phyloP scores from a whole-genome alignment of 441 rosid species.

The Adansonia gregorii region DNA sequence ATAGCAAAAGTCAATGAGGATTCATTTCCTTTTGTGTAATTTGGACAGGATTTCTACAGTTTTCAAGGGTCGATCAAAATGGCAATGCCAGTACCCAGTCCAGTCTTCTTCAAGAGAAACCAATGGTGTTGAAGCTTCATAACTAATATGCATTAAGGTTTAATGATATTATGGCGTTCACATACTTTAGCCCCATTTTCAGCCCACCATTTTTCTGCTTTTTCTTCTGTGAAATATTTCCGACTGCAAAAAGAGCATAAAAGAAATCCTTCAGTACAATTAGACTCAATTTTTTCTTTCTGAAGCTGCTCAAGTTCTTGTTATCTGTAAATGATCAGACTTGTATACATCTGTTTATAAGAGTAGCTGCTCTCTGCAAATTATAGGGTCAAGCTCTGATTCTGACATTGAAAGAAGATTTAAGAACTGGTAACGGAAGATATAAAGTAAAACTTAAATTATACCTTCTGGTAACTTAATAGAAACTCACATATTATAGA shows the following conservation, averaged over 20 bases:
- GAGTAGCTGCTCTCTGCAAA: not conserved
- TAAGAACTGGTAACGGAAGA: not conserved
- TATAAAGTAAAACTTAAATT: not conserved
- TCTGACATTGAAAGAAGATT: not conserved
- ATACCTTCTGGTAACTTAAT: not conserved
- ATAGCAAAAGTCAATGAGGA: not conserved
- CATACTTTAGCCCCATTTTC: conserved; percentile 64
- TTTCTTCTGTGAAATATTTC: conserved; percentile 64
- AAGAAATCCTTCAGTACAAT: conserved; percentile 10
- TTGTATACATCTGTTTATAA: not conserved
- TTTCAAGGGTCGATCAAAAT: conserved; percentile 30
- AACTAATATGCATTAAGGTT: conserved; percentile 30
- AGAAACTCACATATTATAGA: too few relatives aligned
- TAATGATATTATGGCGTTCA: conserved; percentile 56
- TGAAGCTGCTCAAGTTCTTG: not conserved
- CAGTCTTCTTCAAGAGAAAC: conserved; percentile 8
- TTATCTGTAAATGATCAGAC: not conserved
- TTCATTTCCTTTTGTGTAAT: not conserved
- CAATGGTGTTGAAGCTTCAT: conserved; percentile 11
- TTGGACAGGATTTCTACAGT: conserved; percentile 34
- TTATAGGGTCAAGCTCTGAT: not conserved
- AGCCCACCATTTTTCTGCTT: conserved; percentile 91
- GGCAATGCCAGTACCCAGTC: not conserved
- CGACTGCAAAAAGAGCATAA: conserved; percentile 50
- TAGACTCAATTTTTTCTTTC: not conserved